A percentile compares a stretch with the other conserved stretches of the same genome.
Evolutionary conservation across 495 filamentous ascomycete species (phyloP).

Genomic region (Aspergillus heteromorphus): DNA sequence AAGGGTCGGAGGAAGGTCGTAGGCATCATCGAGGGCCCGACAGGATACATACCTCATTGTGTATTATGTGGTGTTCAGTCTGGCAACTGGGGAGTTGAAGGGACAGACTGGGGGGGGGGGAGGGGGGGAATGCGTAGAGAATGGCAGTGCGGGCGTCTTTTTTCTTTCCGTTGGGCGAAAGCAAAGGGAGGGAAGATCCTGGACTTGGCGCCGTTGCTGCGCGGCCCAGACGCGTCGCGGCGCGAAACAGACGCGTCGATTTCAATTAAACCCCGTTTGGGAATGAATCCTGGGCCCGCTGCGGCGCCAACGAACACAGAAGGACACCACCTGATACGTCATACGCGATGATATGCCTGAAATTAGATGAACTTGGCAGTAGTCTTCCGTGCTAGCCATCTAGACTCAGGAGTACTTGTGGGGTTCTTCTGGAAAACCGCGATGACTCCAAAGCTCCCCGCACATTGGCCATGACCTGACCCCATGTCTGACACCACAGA

Average conservation of each 20-base stretch:
- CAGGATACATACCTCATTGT: constrained; percentile 35
- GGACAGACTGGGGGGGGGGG: constrained; percentile 5
- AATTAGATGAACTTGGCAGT: no score
- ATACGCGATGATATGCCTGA: neutral
- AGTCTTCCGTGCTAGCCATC: no score
- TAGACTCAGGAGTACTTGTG: no score
- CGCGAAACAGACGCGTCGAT: constrained; percentile 22
- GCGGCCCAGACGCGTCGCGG: constrained; percentile 22
- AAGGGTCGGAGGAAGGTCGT: constrained; percentile 3
- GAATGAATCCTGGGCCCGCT: constrained; percentile 5
- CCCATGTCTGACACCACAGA: neutral
- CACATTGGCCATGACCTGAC: neutral
- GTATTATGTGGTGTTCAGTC: constrained; percentile 13
- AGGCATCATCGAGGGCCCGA: neutral
- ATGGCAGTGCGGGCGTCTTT: constrained; percentile 11
- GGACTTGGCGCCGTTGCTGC: constrained; percentile 15
- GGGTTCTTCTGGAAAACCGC: no score
- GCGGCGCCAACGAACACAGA: neutral
- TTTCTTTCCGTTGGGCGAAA: constrained; percentile 17
- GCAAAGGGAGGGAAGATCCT: constrained; percentile 17
- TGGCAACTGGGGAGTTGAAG: constrained; percentile 1
- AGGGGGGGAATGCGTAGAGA: constrained; percentile 4
- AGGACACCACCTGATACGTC: neutral
- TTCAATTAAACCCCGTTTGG: constrained; percentile 33
- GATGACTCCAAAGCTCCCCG: no score